These are phyloP conservation scores for Lentinula guzmanii DNA, from an alignment of 768 basidiomycete genomes.

Conservation along the genomic window DNA sequence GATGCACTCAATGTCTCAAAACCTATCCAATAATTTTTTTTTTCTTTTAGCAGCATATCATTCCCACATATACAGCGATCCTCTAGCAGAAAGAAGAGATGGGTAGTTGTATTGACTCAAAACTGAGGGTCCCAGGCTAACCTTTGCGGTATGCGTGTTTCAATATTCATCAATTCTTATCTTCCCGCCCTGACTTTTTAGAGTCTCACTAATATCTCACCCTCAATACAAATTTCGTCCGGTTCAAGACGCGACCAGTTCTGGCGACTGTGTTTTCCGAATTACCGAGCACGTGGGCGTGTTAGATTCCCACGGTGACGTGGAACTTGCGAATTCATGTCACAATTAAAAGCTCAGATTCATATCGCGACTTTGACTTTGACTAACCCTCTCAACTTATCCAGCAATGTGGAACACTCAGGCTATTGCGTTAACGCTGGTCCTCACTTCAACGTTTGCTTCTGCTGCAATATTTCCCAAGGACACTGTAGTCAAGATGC, in stretches of 20 bases:
- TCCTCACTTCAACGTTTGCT: slow-evolving; percentile 39
- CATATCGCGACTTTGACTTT: too few species aligned
- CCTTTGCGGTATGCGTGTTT: too few species aligned
- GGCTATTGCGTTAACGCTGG: slow-evolving; percentile 28
- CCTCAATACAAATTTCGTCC: neutral
- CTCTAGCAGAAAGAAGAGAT: too few species aligned
- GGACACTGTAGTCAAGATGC: slow-evolving; percentile 62
- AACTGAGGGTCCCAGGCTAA: too few species aligned
- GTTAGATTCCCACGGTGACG: slow-evolving; percentile 1
- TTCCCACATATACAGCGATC: too few species aligned
- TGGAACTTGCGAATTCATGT: neutral
- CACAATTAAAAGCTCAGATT: too few species aligned
- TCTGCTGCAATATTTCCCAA: slow-evolving; percentile 44
- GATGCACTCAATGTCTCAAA: too few species aligned
- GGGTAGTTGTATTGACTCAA: too few species aligned
- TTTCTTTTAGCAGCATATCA: too few species aligned
- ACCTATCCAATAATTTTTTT: too few species aligned
- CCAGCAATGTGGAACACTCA: slow-evolving; percentile 27
- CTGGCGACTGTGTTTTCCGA: neutral
- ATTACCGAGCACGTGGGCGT: neutral
- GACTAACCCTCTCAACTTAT: neutral
- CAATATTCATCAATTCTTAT: too few species aligned
- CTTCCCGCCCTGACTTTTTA: too few species aligned
- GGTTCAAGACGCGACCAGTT: neutral
- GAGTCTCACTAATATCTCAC: neutral